Evolutionary conservation across 257 asterid genomes (phyloP).

Genomic region (Plantago ovata): DNA sequence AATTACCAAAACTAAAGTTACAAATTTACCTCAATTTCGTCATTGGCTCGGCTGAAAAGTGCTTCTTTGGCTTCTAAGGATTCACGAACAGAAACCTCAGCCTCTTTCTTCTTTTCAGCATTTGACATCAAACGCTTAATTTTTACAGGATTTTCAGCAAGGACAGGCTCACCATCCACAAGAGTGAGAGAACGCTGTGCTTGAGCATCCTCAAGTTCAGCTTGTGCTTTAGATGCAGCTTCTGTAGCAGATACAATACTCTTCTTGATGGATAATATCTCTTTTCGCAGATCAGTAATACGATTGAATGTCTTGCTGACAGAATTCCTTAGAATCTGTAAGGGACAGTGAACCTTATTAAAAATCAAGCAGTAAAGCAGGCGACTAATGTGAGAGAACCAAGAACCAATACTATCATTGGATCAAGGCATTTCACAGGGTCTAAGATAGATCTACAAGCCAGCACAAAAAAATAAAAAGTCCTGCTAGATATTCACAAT

Average conservation of each 20-base stretch:
- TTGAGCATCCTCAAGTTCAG: constrained; percentile 70
- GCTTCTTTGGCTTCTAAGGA: constrained; percentile 93
- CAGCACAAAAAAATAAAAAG: too few species aligned
- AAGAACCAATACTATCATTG: neutral
- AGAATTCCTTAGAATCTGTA: constrained; percentile 78
- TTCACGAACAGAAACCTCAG: constrained; percentile 62
- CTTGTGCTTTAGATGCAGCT: constrained; percentile 72
- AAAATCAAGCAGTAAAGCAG: constrained; percentile 10
- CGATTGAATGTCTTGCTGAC: constrained; percentile 89
- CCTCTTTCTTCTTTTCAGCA: constrained; percentile 65
- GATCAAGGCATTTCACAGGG: constrained; percentile 7
- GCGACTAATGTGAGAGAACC: neutral
- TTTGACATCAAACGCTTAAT: constrained; percentile 74
- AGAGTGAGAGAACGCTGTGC: constrained; percentile 74
- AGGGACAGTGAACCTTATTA: constrained; percentile 16
- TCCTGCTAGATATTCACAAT: too few species aligned
- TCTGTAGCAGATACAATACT: constrained; percentile 50
- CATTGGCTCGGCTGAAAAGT: constrained; percentile 68
- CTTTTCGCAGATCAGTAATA: constrained; percentile 82
- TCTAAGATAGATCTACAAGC: neutral
- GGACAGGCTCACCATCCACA: constrained; percentile 91
- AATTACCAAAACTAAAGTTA: neutral
- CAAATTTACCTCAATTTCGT: constrained; percentile 73
- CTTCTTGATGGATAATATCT: constrained; percentile 63
- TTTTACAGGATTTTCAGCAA: constrained; percentile 85